Conservation (phyloP, 371 early-diverging fungal species). For the Mortierella sp. region DNA sequence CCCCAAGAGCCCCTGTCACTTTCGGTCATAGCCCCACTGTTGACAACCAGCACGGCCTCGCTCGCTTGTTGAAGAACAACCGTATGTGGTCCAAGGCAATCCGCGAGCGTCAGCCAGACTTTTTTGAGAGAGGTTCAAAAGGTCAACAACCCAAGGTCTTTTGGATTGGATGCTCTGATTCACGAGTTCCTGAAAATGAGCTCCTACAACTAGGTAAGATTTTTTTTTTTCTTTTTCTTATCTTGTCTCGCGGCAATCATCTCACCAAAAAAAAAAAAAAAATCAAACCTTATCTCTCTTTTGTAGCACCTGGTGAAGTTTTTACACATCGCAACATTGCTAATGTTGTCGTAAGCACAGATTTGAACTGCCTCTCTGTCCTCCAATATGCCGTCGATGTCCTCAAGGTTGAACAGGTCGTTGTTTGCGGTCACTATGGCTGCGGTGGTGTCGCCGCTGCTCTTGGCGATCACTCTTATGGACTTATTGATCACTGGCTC, state of each 20-base stretch:
- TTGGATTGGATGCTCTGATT: slow-evolving; percentile 96
- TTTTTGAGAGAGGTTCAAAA: slow-evolving; percentile 70
- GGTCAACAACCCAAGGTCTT: slow-evolving; percentile 90
- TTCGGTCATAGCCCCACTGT: slow-evolving; percentile 49
- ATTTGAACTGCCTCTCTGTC: slow-evolving; percentile 87
- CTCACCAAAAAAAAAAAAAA: too few species aligned
- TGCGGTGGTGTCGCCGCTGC: slow-evolving; percentile 92
- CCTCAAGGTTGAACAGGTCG: slow-evolving; percentile 91
- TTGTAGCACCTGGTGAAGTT: slow-evolving; percentile 83
- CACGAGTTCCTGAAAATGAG: slow-evolving; percentile 86
- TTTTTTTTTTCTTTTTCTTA: slow-evolving; percentile 7
- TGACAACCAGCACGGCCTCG: slow-evolving; percentile 24
- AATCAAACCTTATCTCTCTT: slow-evolving; percentile 15
- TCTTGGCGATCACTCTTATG: slow-evolving; percentile 72
- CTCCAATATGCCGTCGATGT: slow-evolving; percentile 94
- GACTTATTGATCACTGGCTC: slow-evolving; percentile 90
- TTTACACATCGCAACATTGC: slow-evolving; percentile 98
- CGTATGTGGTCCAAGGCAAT: slow-evolving; percentile 68
- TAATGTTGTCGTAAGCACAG: slow-evolving; percentile 85
- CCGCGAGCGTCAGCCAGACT: slow-evolving; percentile 57
- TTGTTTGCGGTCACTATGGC: slow-evolving; percentile 93
- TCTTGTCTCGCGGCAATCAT: not conserved
- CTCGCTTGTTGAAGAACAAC: slow-evolving; percentile 59
- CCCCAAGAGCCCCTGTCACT: slow-evolving; percentile 46
- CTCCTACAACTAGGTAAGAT: slow-evolving; percentile 62